Percentiles rank a stretch among this genome's conserved stretches.
phyloP scores from a whole-genome alignment of 1,284 basidiomycete genomes.

The Puccinia coronata region DNA sequence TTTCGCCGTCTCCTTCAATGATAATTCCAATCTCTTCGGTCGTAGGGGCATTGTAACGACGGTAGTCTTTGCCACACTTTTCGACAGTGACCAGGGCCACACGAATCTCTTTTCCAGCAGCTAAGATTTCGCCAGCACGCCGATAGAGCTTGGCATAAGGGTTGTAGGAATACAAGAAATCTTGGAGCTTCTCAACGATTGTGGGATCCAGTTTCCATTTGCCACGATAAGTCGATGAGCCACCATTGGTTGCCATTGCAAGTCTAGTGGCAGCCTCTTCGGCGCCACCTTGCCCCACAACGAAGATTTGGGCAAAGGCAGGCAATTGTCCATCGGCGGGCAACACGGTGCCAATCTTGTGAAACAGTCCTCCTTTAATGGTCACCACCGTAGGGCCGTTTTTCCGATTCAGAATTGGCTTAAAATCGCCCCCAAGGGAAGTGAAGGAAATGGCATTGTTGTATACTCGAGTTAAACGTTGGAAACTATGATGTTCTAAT shows the following conservation, averaged over 20 bases:
- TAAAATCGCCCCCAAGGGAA: neutral
- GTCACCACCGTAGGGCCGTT: neutral
- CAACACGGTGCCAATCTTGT: neutral
- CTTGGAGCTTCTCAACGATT: neutral
- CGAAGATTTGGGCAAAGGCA: conserved; percentile 11
- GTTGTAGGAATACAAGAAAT: neutral
- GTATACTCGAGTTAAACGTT: neutral
- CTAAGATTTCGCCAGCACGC: neutral
- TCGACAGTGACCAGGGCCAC: neutral
- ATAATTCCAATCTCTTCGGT: no score
- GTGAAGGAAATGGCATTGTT: conserved; percentile 1
- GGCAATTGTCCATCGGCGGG: neutral
- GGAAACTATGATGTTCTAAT: neutral
- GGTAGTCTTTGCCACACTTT: neutral
- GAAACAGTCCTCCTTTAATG: neutral
- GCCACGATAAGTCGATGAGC: no score
- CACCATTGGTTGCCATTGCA: neutral
- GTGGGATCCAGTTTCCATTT: neutral
- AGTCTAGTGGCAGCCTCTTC: neutral
- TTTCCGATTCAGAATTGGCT: no score
- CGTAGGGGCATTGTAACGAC: neutral
- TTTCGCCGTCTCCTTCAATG: no score
- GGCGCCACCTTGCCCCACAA: neutral
- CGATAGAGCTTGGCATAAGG: conserved; percentile 7
- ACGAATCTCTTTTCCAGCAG: neutral